Evolutionary conservation across 768 basidiomycete genomes (phyloP), one percentile per base, ranked within the genome.

Genomic region (Pisolithus orientalis): DNA sequence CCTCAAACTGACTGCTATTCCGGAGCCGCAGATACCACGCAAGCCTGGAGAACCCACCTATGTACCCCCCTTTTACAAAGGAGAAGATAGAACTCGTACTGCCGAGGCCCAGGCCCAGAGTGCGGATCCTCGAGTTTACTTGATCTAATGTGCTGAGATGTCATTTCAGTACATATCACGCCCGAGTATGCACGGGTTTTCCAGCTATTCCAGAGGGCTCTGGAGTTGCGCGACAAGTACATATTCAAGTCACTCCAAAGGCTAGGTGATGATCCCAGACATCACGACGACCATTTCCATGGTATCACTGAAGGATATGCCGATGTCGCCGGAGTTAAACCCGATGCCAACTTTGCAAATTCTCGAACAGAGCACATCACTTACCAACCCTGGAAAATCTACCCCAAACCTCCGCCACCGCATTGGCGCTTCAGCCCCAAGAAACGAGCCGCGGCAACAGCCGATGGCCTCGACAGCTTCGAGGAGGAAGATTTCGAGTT

Each of bases 151-250:
- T 5, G 51, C 50, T 57, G 7, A 65, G 7, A 17, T 13, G 25
- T 17, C 49, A 28, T 49, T 50, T 38, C 37, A 68, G 65, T 47
- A 17, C 62, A 64, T 37, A 38, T 70, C 46, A 65, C 58, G 13
- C 67, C 71, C 2, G 84, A 85, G 60, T 73, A 79, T 49, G 67
- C 72, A 10, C 69, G 74, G 7, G 74, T 92, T 13, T 83, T 88
- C 54, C 76, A 83, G 54, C 78, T 85, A 1, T 82, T 98, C 63
- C 82, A 87, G 53, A 82, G 76, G 62, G 98, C 95, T 64, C 82
- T 98, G 44, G 83, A 89, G 50, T 75, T 98, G 17, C 87, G 96
- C 27, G 95, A 98, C 73, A 98, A 97, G 70, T 99, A 97, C 73
- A 94, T 96, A 73, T 58, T 74, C 6, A 80, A 80, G 53, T 97